Conservation (phyloP, 148 eudicot species). For the Rhododendron henanense region DNA sequence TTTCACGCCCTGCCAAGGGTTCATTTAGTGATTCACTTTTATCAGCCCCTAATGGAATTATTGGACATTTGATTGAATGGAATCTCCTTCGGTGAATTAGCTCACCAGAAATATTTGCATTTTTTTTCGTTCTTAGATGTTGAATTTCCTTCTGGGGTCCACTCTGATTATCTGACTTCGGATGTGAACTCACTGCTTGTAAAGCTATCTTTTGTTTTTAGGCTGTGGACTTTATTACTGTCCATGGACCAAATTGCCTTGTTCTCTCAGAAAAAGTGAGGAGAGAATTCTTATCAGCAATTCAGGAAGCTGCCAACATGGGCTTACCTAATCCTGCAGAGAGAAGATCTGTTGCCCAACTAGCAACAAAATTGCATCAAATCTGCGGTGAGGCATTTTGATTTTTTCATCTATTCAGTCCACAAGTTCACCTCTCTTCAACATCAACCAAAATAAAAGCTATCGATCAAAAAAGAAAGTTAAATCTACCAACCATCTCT, state of each 20-base stretch:
- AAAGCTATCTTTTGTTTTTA: conserved; percentile 21
- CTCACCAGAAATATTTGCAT: neutral
- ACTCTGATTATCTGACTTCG: neutral
- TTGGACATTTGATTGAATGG: neutral
- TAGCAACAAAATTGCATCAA: conserved; percentile 59
- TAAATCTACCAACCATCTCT: too few species aligned
- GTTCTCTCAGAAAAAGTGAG: conserved; percentile 52
- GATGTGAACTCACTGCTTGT: neutral
- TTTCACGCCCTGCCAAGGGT: neutral
- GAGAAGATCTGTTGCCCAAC: conserved; percentile 48
- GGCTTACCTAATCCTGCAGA: conserved; percentile 53
- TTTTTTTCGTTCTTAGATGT: neutral
- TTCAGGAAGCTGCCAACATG: conserved; percentile 47
- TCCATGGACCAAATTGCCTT: conserved; percentile 60
- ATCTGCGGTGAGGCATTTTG: conserved; percentile 58
- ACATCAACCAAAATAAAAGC: neutral
- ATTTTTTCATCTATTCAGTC: neutral
- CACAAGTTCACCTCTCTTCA: neutral
- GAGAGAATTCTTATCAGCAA: conserved; percentile 50
- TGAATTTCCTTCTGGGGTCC: neutral
- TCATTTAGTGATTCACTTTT: neutral
- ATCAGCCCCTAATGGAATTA: neutral
- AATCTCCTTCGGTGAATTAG: neutral
- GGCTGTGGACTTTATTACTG: conserved; percentile 58
- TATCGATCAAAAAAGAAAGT: too few species aligned